Evolutionary conservation across 2,329 filamentous ascomycete genomes (phyloP).

Genomic region (Claviceps cyperi): DNA sequence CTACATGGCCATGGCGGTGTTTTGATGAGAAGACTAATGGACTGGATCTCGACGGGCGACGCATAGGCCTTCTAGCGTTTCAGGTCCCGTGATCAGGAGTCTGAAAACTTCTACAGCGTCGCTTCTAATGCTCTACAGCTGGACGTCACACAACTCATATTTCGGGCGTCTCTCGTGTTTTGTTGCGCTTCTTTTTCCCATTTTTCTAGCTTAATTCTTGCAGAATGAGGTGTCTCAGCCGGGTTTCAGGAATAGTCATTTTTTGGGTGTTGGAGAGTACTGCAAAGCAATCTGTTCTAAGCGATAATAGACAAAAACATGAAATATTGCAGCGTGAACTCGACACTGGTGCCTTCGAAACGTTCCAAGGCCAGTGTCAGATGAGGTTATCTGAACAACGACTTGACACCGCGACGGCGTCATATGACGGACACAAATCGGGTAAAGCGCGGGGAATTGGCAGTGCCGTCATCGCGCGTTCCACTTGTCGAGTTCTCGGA

Average conservation of each 20-base stretch:
- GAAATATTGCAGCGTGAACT: conserved; percentile 7
- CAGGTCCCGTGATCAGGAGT: background rate
- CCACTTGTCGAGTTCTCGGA: background rate
- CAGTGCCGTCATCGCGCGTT: conserved; percentile 19
- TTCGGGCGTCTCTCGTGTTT: conserved; percentile 1
- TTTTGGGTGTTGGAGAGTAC: conserved; percentile 1
- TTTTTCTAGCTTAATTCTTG: background rate
- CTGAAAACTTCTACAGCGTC: background rate
- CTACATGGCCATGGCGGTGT: background rate
- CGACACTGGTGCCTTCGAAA: background rate
- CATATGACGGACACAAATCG: conserved; percentile 16
- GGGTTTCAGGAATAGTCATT: conserved; percentile 1
- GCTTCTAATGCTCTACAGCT: background rate
- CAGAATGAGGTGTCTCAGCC: background rate
- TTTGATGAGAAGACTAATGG: background rate
- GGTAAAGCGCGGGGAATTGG: conserved; percentile 15
- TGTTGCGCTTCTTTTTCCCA: background rate
- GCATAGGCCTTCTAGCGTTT: background rate
- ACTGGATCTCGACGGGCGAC: background rate
- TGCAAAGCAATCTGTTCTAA: background rate
- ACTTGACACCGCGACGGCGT: conserved; percentile 9
- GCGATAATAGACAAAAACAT: background rate
- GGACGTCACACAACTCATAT: background rate
- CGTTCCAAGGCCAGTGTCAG: background rate
- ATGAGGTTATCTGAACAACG: background rate